A percentile compares a stretch with the other conserved stretches of the same genome.
phyloP scores from a whole-genome alignment of 768 basidiomycete species.

The Rhizopogon vesiculosus region DNA sequence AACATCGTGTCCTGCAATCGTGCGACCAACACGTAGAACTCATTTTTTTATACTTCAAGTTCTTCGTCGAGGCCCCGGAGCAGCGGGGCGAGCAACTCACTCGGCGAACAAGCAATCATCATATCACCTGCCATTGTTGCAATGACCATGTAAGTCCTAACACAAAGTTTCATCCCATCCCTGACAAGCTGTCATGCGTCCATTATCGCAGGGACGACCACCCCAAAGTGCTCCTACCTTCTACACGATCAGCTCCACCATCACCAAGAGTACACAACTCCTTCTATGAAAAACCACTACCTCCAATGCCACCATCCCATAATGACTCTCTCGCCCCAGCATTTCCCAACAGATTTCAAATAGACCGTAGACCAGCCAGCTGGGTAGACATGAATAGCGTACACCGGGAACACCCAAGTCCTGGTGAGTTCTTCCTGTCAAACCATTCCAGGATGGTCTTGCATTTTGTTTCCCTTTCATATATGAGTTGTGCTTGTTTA shows the following conservation, averaged over 20 bases:
- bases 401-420: neutral
- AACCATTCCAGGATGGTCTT: neutral
- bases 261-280: constrained; percentile 11
- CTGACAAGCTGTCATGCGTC: neutral
- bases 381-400: constrained; percentile 18
- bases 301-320: constrained; percentile 26
- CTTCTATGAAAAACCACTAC: constrained; percentile 31
- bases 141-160: constrained; percentile 19
- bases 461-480: neutral
- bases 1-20: too few species aligned
- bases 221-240: constrained; percentile 19
- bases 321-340: constrained; percentile 17
- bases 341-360: constrained; percentile 16
- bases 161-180: neutral
- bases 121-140: neutral
- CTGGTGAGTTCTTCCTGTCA: constrained; percentile 16
- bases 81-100: too few species aligned
- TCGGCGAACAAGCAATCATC: too few species aligned
- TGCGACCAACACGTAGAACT: too few species aligned
- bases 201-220: constrained; percentile 15
- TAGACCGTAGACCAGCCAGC: constrained; percentile 11
- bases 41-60: too few species aligned
- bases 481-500: neutral
- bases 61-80: too few species aligned
- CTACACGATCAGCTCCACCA: constrained; percentile 19